A percentile compares a stretch with the other conserved stretches of the same genome.
phyloP scores from a whole-genome alignment of 306 rosid genomes.

The Neltuma alba region DNA sequence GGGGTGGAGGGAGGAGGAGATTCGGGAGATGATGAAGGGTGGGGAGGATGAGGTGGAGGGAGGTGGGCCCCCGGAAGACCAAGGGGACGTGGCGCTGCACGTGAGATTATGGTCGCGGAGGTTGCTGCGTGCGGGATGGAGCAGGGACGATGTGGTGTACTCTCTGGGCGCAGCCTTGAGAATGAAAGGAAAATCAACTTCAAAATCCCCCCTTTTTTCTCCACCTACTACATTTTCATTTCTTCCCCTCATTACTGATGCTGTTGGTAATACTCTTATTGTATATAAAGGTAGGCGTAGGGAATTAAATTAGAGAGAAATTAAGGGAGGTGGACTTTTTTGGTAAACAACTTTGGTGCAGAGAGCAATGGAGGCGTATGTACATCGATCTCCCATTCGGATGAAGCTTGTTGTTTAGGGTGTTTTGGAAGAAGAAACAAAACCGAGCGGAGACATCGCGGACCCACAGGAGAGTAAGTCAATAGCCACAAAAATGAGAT shows the following conservation, averaged over 20 bases:
- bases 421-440: background rate
- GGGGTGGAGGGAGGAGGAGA: slow-evolving; percentile 89
- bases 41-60: slow-evolving; percentile 14
- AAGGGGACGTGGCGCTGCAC: slow-evolving; percentile 44
- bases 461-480: background rate
- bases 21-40: slow-evolving; percentile 69
- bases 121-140: slow-evolving; percentile 90
- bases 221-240: background rate
- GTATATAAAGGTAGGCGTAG: background rate
- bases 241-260: background rate
- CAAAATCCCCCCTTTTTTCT: background rate
- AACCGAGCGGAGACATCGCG: slow-evolving; percentile 4
- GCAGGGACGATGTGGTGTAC: slow-evolving; percentile 72
- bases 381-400: background rate
- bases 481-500: background rate
- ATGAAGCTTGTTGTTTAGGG: background rate
- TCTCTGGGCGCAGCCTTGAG: slow-evolving; percentile 45
- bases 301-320: background rate
- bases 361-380: background rate
- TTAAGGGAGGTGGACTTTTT: background rate
- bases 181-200: background rate
- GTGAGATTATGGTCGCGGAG: slow-evolving; percentile 43
- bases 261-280: background rate
- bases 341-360: background rate
- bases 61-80: background rate